phyloP scores from a whole-genome alignment of 2,329 filamentous ascomycete species.

The Aspergillus fumigatus region DNA sequence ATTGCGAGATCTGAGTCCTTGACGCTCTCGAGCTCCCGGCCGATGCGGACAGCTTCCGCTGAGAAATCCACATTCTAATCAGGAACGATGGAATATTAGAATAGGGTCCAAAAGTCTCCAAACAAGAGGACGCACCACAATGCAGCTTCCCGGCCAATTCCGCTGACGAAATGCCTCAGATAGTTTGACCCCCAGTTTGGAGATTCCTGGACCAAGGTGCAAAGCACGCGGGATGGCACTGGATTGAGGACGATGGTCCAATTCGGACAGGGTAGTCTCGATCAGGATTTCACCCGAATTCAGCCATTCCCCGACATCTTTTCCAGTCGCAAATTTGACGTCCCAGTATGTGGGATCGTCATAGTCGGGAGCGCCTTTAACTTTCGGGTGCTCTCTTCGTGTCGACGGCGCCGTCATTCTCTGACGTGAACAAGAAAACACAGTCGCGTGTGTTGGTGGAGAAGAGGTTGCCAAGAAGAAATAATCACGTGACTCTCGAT shows the following conservation, averaged over 20 bases:
- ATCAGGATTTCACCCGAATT: slow-evolving; percentile 31
- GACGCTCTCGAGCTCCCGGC: slow-evolving; percentile 20
- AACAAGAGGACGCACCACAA: slow-evolving; percentile 24
- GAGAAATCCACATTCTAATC: slow-evolving; percentile 35
- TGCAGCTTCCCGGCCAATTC: slow-evolving; percentile 26
- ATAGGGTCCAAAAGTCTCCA: background rate
- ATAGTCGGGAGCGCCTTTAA: slow-evolving; percentile 29
- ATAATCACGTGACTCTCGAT: background rate
- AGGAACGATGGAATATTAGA: background rate
- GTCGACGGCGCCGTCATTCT: slow-evolving; percentile 13
- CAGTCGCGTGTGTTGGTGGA: background rate
- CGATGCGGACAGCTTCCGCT: slow-evolving; percentile 33
- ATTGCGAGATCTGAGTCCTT: slow-evolving; percentile 21
- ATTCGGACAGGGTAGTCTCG: slow-evolving; percentile 21
- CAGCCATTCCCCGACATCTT: slow-evolving; percentile 36
- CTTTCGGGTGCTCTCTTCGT: slow-evolving; percentile 14
- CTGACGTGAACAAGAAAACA: slow-evolving; percentile 1
- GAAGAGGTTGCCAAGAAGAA: background rate
- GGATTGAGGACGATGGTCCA: slow-evolving; percentile 14
- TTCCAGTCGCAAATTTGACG: slow-evolving; percentile 29
- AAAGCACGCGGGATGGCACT: slow-evolving; percentile 21
- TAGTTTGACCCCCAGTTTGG: slow-evolving; percentile 27
- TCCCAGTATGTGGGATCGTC: slow-evolving; percentile 33
- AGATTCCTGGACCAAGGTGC: slow-evolving; percentile 33
- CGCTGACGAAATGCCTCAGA: slow-evolving; percentile 23